Conservation (phyloP, 768 basidiomycete species). For the Rhodotorula paludigena region DNA sequence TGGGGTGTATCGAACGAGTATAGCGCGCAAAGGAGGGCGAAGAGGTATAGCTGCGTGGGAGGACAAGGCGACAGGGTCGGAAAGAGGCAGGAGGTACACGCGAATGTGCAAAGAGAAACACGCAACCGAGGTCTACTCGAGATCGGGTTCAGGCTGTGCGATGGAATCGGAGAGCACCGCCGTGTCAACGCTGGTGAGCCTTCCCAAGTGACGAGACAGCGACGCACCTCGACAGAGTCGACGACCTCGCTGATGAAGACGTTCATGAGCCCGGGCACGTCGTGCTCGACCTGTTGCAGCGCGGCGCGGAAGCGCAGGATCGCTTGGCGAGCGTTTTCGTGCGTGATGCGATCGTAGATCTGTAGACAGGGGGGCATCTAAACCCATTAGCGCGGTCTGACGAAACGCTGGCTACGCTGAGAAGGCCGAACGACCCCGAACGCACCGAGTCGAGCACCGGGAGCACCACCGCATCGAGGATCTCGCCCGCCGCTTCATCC, state of each 20-base stretch:
- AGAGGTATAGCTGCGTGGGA: too few relatives aligned
- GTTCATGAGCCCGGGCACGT: constrained; percentile 88
- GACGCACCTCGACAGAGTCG: constrained; percentile 30
- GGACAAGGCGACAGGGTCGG: neutral
- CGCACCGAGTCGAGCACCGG: constrained; percentile 93
- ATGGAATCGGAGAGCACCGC: neutral
- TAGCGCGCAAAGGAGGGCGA: too few relatives aligned
- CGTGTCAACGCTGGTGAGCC: too few relatives aligned
- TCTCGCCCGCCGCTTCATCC: constrained; percentile 48
- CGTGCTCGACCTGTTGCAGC: constrained; percentile 88
- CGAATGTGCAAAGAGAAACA: too few relatives aligned
- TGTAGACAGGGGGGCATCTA: constrained; percentile 45
- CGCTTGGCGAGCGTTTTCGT: constrained; percentile 76
- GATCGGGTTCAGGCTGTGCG: constrained; percentile 34
- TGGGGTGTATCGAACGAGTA: neutral
- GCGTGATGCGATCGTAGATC: constrained; percentile 87
- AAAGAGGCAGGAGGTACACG: neutral
- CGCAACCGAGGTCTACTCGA: neutral
- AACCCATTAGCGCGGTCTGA: neutral
- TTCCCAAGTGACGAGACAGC: neutral
- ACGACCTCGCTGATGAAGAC: constrained; percentile 55
- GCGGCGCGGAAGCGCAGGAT: constrained; percentile 81
- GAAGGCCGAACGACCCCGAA: too few relatives aligned
- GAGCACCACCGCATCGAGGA: constrained; percentile 89
- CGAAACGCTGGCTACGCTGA: too few relatives aligned